Conservation (phyloP, 352 stramenopile genomes). For the Phytophthora macrochlamydospora region DNA sequence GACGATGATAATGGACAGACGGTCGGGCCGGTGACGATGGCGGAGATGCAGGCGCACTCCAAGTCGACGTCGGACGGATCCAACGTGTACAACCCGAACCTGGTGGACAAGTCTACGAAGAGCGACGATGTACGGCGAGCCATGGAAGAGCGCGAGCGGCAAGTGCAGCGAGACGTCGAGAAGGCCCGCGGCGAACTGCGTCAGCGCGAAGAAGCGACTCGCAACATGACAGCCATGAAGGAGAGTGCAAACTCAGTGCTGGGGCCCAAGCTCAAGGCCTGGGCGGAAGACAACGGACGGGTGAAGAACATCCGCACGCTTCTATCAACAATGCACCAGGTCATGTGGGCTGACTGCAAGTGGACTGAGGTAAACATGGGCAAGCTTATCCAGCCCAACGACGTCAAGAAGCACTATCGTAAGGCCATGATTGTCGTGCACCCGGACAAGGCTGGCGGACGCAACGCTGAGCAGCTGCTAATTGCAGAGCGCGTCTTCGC, state of each 20-base stretch:
- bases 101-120: slow-evolving; percentile 87
- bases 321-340: slow-evolving; percentile 90
- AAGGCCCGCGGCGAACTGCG: slow-evolving; percentile 75
- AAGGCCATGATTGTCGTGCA: slow-evolving; percentile 94
- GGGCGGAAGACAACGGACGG: slow-evolving; percentile 87
- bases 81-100: slow-evolving; percentile 86
- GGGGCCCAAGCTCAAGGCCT: slow-evolving; percentile 77
- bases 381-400: slow-evolving; percentile 89
- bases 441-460: slow-evolving; percentile 88
- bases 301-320: slow-evolving; percentile 92
- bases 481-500: slow-evolving; percentile 92
- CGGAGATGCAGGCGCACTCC: slow-evolving; percentile 77
- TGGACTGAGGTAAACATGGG: slow-evolving; percentile 92
- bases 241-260: slow-evolving; percentile 59
- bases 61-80: slow-evolving; percentile 76
- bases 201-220: slow-evolving; percentile 65
- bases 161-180: slow-evolving; percentile 75
- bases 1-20: slow-evolving; percentile 82
- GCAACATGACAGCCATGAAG: slow-evolving; percentile 70
- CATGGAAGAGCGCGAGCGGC: slow-evolving; percentile 84
- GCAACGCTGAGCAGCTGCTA: slow-evolving; percentile 86
- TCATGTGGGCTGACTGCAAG: slow-evolving; percentile 91
- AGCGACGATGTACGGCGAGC: slow-evolving; percentile 72
- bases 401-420: slow-evolving; percentile 92
- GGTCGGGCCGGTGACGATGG: slow-evolving; percentile 80